Evolutionary conservation across 805 yeast genomes (phyloP), one percentile per base, ranked within the genome.

Genomic region (Myxozyma monticola): DNA sequence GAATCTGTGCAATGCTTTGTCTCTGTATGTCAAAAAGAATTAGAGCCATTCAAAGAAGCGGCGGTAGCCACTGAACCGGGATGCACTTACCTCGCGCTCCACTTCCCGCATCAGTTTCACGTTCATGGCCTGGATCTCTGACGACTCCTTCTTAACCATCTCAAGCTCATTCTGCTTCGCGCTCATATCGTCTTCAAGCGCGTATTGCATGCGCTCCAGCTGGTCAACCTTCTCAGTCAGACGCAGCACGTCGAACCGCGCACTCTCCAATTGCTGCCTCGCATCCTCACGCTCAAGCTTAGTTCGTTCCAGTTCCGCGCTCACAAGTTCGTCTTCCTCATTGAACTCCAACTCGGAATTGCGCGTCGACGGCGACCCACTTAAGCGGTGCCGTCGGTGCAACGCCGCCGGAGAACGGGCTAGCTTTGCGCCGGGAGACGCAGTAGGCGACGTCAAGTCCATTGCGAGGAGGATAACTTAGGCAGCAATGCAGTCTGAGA

Each of bases 161-260:
- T 42, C 52, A 5, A 37, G 8, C 33, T 40, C 46, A 14, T 18
- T 22, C 26, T 34, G 31, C 9, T 24, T 31, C 9, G n/a, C n/a
- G 15, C 28, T 22, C 18, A 51, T 14, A 9, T 51, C 56, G 28
- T 42, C 37, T 18, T 51, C 56, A 37, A 42, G 52, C n/a, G 43
- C 52, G 2, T 36, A 25, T 17, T 37, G 43, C 12, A 47, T 20
- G 15, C 56, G 48, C 21, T 47, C 51, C 33, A 43, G 33, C n/a
- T 46, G 46, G 17, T 15, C 22, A 5, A 35, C 21, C 33, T 22
- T 34, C 25, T 36, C 45, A 2, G n/a, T 18, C 18, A 31, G 35
- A 10, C 31, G 9, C 12, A 28, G 9, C 9, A 28, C 14, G 9
- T 28, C 14, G 12, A 28, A 14, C 31, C 14, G 31, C 9, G 31